Evolutionary conservation across 2,329 filamentous ascomycete species (phyloP).

Genomic region (Aspergillus spinulosporus): DNA sequence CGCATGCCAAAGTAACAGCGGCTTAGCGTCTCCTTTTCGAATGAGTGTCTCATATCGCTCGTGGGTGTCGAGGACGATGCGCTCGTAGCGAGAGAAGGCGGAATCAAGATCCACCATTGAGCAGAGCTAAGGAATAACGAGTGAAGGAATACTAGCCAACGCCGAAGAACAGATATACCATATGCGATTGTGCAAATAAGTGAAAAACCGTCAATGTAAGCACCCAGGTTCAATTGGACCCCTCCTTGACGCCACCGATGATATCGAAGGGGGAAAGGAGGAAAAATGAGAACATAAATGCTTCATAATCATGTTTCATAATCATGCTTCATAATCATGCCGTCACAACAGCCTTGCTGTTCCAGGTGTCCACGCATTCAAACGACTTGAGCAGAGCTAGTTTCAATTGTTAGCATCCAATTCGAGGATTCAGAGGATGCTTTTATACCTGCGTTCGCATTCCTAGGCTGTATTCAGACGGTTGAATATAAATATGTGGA

Average conservation of each 20-base stretch:
- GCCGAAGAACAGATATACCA: too few species aligned
- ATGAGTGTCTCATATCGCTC: constrained; percentile 27
- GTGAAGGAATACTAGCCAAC: not conserved
- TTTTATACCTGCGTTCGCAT: too few species aligned
- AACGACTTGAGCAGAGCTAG: not conserved
- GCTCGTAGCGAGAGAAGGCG: constrained; percentile 28
- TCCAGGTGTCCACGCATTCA: not conserved
- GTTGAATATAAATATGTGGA: too few species aligned
- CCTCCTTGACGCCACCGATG: not conserved
- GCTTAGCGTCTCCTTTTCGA: constrained; percentile 31
- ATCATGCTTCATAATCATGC: not conserved
- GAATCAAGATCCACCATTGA: constrained; percentile 30
- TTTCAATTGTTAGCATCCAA: too few species aligned
- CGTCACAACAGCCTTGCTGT: not conserved
- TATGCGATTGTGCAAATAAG: not conserved
- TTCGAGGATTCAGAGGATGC: too few species aligned
- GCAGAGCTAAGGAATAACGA: too few species aligned
- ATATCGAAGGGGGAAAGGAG: not conserved
- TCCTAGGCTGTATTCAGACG: too few species aligned
- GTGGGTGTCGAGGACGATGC: constrained; percentile 28
- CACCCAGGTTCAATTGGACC: not conserved
- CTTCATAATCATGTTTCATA: too few species aligned
- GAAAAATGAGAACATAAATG: not conserved
- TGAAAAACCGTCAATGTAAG: not conserved
- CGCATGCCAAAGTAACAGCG: constrained; percentile 40